phyloP scores from a whole-genome alignment of 140 eudicot species.

The Artemisia princeps region DNA sequence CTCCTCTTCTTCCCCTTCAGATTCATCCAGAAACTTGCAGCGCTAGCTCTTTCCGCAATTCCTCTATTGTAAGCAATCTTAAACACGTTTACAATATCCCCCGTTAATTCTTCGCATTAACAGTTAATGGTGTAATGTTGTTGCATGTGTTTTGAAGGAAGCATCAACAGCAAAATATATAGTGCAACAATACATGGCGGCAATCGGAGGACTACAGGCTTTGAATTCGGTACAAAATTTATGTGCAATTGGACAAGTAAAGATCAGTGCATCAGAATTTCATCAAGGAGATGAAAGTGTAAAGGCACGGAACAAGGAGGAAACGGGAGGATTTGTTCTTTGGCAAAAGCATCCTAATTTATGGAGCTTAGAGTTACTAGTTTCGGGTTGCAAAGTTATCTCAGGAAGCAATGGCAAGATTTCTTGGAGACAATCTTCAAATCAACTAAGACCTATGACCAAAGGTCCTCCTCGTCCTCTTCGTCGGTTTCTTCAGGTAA shows the following conservation, averaged over 20 bases:
- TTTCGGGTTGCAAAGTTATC: slow-evolving; percentile 78
- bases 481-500: slow-evolving; percentile 82
- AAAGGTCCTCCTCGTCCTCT: slow-evolving; percentile 81
- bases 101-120: background rate
- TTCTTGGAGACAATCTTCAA: slow-evolving; percentile 88
- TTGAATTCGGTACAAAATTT: slow-evolving; percentile 58
- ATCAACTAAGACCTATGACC: slow-evolving; percentile 49
- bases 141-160: slow-evolving; percentile 50
- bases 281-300: slow-evolving; percentile 61
- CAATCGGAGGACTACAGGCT: slow-evolving; percentile 79
- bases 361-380: slow-evolving; percentile 74
- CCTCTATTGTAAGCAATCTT: slow-evolving; percentile 58
- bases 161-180: slow-evolving; percentile 89
- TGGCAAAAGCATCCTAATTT: slow-evolving; percentile 85
- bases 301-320: slow-evolving; percentile 43
- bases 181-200: slow-evolving; percentile 87
- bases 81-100: background rate
- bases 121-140: slow-evolving; percentile 16
- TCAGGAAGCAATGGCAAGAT: slow-evolving; percentile 77
- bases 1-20: slow-evolving; percentile 87
- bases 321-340: slow-evolving; percentile 72
- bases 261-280: slow-evolving; percentile 63
- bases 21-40: slow-evolving; percentile 44
- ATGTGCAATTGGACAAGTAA: slow-evolving; percentile 70
- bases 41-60: slow-evolving; percentile 42